Base-by-base conservation (phyloP, 257 asterid species). In the Nyctanthes arbortristis region DNA sequence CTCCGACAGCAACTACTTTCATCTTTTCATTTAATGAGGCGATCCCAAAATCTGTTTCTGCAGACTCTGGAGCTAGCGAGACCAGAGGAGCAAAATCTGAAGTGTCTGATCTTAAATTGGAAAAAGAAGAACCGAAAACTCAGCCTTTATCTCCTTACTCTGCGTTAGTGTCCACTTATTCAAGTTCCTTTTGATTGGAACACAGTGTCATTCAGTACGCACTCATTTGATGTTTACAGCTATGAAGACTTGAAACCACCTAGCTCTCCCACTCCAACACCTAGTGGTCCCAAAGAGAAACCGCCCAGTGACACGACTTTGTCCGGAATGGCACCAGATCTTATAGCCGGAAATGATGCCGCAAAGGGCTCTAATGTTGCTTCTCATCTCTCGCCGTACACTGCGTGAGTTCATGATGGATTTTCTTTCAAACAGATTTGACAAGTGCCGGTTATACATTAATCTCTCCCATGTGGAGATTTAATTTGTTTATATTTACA, bases 171-270 rank as follows among this genome's bases (percentile, higher is more conserved):
- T 18, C 24, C 1, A 27, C 57, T 47, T 47, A 18, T 47, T 47
- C 7, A 47, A 5, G 55, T 5, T 45, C 55, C 55, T 39, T 31
- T 49, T 40, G n/a, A n/a, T 34, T 7, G 33, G 34, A 5, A 27
- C 8, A 33, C 52, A 60, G 22, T 67, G 10, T 60, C 34, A 45
- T 55, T 73, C 28, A 43, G 70, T 62, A 67, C 36, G 25, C 28
- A 55, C 67, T 68, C 62, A 36, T 77, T 67, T 71, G 29, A 31
- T 66, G 3, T 71, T 69, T 52, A 47, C 81, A 88, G 85, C 58
- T 88, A 84, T 49, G 92, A 78, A 77, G 92, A 84, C 77, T 69
- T 84, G 78, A 88, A 85, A 77, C 95, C 92, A 31, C 92, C 92
- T 28, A 82, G 70, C 75, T 84, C 88, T 35, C 90, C 95, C 28